phyloP scores from a whole-genome alignment of 2,329 filamentous ascomycete species.

The Ceratocystis cubensis region DNA sequence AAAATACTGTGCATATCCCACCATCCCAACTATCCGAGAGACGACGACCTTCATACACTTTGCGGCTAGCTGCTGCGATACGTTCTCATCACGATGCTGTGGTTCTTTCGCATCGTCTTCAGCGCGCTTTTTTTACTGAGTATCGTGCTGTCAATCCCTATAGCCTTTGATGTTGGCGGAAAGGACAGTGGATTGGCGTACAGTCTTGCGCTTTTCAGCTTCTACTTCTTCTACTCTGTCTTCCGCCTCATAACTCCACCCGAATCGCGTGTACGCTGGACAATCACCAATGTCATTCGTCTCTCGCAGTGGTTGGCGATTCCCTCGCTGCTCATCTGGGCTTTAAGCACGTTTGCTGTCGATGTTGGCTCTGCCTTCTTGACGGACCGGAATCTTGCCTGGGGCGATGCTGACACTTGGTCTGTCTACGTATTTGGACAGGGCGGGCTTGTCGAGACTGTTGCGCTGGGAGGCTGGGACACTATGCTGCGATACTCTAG shows the following conservation, averaged over 20 bases:
- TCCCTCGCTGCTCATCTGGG: slow-evolving; percentile 82
- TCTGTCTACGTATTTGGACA: slow-evolving; percentile 81
- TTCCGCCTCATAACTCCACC: slow-evolving; percentile 73
- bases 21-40: neutral
- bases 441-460: slow-evolving; percentile 65
- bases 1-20: neutral
- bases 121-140: slow-evolving; percentile 77
- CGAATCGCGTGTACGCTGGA: slow-evolving; percentile 59
- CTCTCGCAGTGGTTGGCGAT: slow-evolving; percentile 78
- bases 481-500: slow-evolving; percentile 79
- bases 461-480: slow-evolving; percentile 79
- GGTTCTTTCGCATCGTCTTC: slow-evolving; percentile 65
- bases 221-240: slow-evolving; percentile 80
- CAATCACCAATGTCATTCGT: slow-evolving; percentile 55
- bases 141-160: slow-evolving; percentile 88
- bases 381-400: slow-evolving; percentile 61
- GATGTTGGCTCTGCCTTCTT: slow-evolving; percentile 65
- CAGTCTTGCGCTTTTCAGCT: slow-evolving; percentile 74
- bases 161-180: slow-evolving; percentile 95
- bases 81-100: slow-evolving; percentile 50
- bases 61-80: neutral
- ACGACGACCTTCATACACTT: neutral
- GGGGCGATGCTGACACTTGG: slow-evolving; percentile 51
- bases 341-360: slow-evolving; percentile 85
- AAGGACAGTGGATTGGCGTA: slow-evolving; percentile 88